Percentiles rank a stretch among this genome's conserved stretches.
Evolutionary conservation across 148 eudicot genomes (phyloP).

Genomic region (Tetragonia tetragonoides): DNA sequence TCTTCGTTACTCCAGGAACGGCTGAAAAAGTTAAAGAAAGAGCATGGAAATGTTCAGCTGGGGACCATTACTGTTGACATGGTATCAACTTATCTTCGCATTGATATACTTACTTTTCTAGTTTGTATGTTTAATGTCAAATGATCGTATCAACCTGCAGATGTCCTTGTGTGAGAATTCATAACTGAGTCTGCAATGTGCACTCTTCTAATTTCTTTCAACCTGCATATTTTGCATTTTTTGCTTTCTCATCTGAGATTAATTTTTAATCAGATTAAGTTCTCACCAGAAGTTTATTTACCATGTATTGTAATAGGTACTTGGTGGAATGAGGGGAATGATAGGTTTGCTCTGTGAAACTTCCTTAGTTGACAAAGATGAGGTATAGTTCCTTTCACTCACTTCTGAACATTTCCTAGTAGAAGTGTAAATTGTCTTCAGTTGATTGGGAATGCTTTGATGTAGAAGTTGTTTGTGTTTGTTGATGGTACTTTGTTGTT

Average conservation of each 20-base stretch:
- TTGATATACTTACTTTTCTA: not conserved
- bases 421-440: not conserved
- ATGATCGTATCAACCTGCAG: not conserved
- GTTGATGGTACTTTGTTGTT: constrained; percentile 13
- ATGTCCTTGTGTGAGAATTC: too few species aligned
- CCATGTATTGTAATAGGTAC: constrained; percentile 49
- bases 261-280: not conserved
- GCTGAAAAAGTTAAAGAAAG: constrained; percentile 78
- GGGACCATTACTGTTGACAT: constrained; percentile 91
- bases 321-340: constrained; percentile 99
- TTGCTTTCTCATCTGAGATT: not conserved
- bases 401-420: not conserved
- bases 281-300: not conserved
- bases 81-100: constrained; percentile 41
- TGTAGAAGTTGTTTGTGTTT: not conserved
- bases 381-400: constrained; percentile 44
- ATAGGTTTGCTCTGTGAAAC: constrained; percentile 91
- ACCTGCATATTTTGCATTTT: not conserved
- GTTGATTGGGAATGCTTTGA: not conserved
- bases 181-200: not conserved
- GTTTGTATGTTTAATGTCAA: not conserved
- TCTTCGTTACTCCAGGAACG: constrained; percentile 53
- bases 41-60: constrained; percentile 79
- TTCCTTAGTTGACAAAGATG: constrained; percentile 93
- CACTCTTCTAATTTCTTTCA: not conserved